Evolutionary conservation across 2,329 filamentous ascomycete genomes (phyloP).

Genomic region (Stromatinia cepivora): DNA sequence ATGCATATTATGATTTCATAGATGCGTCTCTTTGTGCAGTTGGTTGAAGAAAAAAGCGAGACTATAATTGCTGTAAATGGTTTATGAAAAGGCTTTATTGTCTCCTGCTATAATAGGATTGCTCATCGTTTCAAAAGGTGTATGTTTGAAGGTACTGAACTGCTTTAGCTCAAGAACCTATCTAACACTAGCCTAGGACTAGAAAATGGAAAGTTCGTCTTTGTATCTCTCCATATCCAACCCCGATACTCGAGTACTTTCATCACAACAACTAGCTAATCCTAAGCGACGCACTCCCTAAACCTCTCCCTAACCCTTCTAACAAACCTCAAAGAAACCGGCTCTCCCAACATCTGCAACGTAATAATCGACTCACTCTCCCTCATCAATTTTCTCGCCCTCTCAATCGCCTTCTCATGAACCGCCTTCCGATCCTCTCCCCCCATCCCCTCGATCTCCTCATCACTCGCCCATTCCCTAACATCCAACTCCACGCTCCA

Average conservation of each 20-base stretch:
- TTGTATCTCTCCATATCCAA: background rate
- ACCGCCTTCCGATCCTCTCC: slow-evolving; percentile 20
- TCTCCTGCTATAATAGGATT: background rate
- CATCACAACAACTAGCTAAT: no score
- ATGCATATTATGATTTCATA: no score
- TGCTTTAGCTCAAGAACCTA: background rate
- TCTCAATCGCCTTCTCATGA: slow-evolving; percentile 25
- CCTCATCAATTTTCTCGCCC: slow-evolving; percentile 24
- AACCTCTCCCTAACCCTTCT: slow-evolving; percentile 29
- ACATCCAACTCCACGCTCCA: slow-evolving; percentile 31
- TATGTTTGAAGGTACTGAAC: background rate
- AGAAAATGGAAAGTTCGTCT: background rate
- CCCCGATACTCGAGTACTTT: background rate
- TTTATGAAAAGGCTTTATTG: no score
- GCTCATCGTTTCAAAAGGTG: background rate
- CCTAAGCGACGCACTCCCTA: background rate
- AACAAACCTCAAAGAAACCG: slow-evolving; percentile 28
- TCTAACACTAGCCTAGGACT: background rate
- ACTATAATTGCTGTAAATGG: background rate
- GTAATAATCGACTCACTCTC: slow-evolving; percentile 24
- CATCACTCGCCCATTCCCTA: slow-evolving; percentile 28
- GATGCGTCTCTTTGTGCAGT: no score
- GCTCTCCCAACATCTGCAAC: slow-evolving; percentile 24
- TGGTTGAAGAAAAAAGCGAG: no score
- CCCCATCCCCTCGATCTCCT: slow-evolving; percentile 25